Conservation (phyloP, 129 eudicot species). For the Heracleum sosnowskyi region DNA sequence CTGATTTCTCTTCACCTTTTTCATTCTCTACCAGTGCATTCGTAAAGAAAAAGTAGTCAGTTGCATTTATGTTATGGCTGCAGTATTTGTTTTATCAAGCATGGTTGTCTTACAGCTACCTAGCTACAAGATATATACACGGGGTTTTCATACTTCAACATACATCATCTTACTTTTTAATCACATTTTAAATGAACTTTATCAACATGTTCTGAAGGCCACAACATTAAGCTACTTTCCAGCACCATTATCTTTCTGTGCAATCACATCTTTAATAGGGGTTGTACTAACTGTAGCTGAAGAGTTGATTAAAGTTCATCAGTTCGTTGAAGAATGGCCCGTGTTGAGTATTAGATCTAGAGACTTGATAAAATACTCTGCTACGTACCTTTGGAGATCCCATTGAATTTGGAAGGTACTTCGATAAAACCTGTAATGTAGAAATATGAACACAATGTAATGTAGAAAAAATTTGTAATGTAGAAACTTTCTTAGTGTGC, state of each 20-base stretch:
- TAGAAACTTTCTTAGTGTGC: no score
- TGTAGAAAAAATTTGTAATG: no score
- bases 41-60: slow-evolving; percentile 33
- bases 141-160: neutral
- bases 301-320: slow-evolving; percentile 27
- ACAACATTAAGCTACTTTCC: slow-evolving; percentile 46
- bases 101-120: slow-evolving; percentile 54
- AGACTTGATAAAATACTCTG: slow-evolving; percentile 34
- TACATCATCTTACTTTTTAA: neutral
- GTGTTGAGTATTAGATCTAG: slow-evolving; percentile 10
- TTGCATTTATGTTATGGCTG: slow-evolving; percentile 53
- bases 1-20: slow-evolving; percentile 6
- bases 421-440: no score
- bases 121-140: neutral
- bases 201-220: slow-evolving; percentile 36
- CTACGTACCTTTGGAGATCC: slow-evolving; percentile 31
- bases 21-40: slow-evolving; percentile 11
- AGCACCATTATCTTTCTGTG: slow-evolving; percentile 54
- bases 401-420: slow-evolving; percentile 45
- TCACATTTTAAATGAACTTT: neutral
- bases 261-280: slow-evolving; percentile 55
- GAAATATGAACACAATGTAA: no score
- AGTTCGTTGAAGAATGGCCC: slow-evolving; percentile 29
- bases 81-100: slow-evolving; percentile 48
- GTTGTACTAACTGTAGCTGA: slow-evolving; percentile 29